A percentile compares a stretch with the other conserved stretches of the same genome.
Evolutionary conservation across 108 stramenopile genomes (phyloP).

Genomic region (Nannochloropsis gaditana): DNA sequence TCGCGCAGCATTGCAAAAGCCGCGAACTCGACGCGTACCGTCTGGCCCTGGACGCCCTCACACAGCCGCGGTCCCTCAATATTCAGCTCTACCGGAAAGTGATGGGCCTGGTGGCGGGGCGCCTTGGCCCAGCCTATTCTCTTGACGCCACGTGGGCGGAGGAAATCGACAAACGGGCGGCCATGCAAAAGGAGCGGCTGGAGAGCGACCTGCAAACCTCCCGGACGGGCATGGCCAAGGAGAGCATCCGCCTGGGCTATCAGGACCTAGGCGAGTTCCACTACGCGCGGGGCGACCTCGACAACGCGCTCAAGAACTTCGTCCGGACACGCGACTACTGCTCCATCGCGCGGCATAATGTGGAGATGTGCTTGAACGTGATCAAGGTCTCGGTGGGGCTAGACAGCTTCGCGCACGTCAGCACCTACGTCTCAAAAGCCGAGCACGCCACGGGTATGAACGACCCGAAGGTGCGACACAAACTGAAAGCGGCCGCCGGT

Average conservation of each 20-base stretch:
- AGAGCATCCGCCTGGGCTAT: conserved; percentile 46
- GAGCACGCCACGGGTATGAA: conserved; percentile 26
- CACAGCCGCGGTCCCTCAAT: conserved; percentile 30
- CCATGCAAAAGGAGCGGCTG: conserved; percentile 22
- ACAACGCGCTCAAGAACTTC: conserved; percentile 41
- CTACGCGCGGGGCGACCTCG: conserved; percentile 40
- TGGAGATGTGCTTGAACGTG: conserved; percentile 45
- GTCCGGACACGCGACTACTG: conserved; percentile 44
- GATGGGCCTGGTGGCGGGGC: conserved; percentile 20
- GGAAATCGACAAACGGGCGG: conserved; percentile 18
- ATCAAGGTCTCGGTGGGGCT: conserved; percentile 33
- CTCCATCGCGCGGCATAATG: conserved; percentile 37
- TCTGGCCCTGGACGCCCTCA: conserved; percentile 24
- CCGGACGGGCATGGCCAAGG: conserved; percentile 41
- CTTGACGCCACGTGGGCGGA: conserved; percentile 36
- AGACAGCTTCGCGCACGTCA: conserved; percentile 30
- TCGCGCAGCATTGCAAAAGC: conserved; percentile 33
- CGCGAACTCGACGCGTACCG: conserved; percentile 36
- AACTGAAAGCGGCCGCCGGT: conserved; percentile 28
- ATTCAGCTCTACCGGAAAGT: conserved; percentile 32
- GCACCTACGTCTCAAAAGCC: conserved; percentile 30
- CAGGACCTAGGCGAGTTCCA: conserved; percentile 39
- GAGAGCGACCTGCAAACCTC: conserved; percentile 37
- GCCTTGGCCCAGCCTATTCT: conserved; percentile 24
- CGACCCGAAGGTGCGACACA: conserved; percentile 1